These are phyloP conservation scores for Climacium dendroides DNA, from an alignment of 225 moss, liverwort and hornwort species.

Conservation along the genomic window DNA sequence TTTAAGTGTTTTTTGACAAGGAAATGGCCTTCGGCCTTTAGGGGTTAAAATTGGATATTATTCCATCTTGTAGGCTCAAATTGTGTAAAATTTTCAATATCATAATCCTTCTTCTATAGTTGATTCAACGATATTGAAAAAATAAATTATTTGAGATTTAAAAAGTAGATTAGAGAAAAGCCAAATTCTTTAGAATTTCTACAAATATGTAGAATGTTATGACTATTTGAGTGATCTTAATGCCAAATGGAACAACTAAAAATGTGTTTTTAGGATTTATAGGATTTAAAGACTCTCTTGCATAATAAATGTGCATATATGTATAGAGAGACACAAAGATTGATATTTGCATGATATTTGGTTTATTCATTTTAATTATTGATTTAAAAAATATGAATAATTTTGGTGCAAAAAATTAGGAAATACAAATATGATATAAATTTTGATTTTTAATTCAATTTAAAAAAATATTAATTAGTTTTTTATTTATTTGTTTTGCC, in stretches of 20 bases:
- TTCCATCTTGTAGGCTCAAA: neutral
- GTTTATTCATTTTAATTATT: neutral
- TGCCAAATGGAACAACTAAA: neutral
- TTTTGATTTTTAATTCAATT: neutral
- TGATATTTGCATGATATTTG: neutral
- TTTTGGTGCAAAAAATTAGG: neutral
- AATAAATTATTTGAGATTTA: neutral
- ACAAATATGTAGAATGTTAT: neutral
- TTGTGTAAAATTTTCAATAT: neutral
- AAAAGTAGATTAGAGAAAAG: neutral
- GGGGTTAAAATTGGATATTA: neutral
- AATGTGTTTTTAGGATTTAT: neutral
- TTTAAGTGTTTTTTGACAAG: too few relatives aligned
- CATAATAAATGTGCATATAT: neutral
- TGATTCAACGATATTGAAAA: too few relatives aligned
- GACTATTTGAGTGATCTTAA: neutral
- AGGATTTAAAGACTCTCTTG: neutral
- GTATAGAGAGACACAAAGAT: neutral
- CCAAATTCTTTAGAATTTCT: accelerated
- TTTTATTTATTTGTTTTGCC: neutral
- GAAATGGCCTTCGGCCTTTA: too few relatives aligned
- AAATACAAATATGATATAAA: neutral
- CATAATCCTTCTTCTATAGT: neutral
- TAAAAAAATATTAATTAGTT: accelerated
- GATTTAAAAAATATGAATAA: neutral